A percentile compares a stretch with the other conserved stretches of the same genome.
phyloP scores from a whole-genome alignment of 495 filamentous ascomycete species.

The Aspergillus kassunensis region DNA sequence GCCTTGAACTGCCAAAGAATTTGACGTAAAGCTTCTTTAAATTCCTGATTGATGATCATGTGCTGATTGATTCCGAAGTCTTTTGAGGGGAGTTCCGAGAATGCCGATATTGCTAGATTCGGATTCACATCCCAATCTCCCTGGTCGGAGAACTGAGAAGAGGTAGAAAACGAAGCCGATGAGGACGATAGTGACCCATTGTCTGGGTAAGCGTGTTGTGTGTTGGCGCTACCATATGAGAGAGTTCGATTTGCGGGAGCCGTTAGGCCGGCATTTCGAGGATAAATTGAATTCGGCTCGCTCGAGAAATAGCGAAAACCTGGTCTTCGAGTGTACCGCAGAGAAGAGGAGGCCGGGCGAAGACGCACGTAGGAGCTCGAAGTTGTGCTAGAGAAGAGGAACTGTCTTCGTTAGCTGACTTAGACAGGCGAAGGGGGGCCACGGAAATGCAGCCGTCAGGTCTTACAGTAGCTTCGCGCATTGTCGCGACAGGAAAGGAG shows the following conservation, averaged over 20 bases:
- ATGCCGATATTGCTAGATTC: constrained; percentile 67
- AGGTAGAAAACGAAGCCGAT: constrained; percentile 37
- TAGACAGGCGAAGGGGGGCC: background rate
- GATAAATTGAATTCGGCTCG: constrained; percentile 15
- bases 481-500: constrained; percentile 24
- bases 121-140: constrained; percentile 78
- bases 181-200: constrained; percentile 15
- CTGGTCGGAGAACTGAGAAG: constrained; percentile 27
- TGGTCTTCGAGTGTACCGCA: constrained; percentile 16
- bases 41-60: constrained; percentile 88
- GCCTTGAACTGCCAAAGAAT: constrained; percentile 92
- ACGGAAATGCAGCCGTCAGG: background rate
- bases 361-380: constrained; percentile 24
- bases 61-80: constrained; percentile 95
- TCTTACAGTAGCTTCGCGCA: constrained; percentile 37
- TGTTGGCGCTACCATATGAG: constrained; percentile 14
- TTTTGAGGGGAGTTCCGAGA: constrained; percentile 79
- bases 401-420: constrained; percentile 23
- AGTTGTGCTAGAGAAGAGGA: constrained; percentile 22
- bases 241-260: constrained; percentile 11
- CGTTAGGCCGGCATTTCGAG: constrained; percentile 18
- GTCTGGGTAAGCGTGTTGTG: constrained; percentile 5
- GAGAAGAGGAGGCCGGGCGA: constrained; percentile 18
- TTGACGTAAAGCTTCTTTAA: constrained; percentile 83
- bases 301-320: constrained; percentile 29